Evolutionary conservation across 441 rosid species (phyloP).

Genomic region (Macaranga tanarius): DNA sequence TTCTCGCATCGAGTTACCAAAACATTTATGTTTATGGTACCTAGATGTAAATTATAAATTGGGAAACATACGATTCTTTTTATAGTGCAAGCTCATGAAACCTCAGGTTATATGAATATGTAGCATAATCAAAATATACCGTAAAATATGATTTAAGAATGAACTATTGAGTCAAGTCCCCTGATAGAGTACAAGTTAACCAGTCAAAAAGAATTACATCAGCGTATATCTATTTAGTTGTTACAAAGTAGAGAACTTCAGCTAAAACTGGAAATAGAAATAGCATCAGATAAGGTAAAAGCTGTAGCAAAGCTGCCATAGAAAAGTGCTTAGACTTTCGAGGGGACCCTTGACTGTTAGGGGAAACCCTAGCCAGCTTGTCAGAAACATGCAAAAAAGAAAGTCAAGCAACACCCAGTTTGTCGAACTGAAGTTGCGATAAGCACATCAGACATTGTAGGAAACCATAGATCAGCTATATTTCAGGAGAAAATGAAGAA

Average conservation of each 20-base stretch:
- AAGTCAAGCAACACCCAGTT: neutral
- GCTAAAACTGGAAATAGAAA: neutral
- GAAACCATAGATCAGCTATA: neutral
- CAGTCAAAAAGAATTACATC: neutral
- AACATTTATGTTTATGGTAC: neutral
- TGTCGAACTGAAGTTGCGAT: neutral
- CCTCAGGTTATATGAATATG: neutral
- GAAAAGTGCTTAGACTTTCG: neutral
- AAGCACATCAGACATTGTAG: neutral
- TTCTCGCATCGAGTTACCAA: neutral
- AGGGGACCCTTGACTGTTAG: neutral
- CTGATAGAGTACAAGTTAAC: neutral
- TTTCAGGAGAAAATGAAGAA: too few species aligned
- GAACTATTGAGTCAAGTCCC: too few species aligned
- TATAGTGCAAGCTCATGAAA: neutral
- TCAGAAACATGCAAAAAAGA: constrained; percentile 15
- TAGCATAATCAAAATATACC: too few species aligned
- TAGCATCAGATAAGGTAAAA: neutral
- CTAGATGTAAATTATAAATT: too few species aligned
- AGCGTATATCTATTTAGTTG: neutral
- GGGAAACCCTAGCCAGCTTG: constrained; percentile 38
- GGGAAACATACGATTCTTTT: neutral
- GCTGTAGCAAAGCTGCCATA: neutral
- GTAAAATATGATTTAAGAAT: too few species aligned
- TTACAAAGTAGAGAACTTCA: neutral